Evolutionary conservation across 1,139 yeast species (phyloP), one percentile per base, ranked within the genome.

Genomic region (Diutina rugosa): DNA sequence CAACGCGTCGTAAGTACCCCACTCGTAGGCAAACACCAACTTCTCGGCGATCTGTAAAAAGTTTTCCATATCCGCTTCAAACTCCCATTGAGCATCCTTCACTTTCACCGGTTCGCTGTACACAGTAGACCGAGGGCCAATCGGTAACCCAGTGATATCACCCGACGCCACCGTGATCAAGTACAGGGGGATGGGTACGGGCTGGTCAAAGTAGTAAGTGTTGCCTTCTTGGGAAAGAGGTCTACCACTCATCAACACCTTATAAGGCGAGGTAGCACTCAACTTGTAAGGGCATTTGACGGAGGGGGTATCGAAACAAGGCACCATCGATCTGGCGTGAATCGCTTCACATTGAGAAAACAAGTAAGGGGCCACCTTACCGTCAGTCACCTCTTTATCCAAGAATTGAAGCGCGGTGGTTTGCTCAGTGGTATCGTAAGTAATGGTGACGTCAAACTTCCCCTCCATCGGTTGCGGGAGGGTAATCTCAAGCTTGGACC

Each of bases 151-250:
- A 21, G 62, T 64, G 32, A 72, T 60, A 56, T 71, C 67, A 1
- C 75, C 76, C 1, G 73, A 69, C 8, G 76, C 71, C 52, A 72
- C 65, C 6, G 75, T 70, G 4, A 72, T 72, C 55, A 72, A 63
- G 58, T 72, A 72, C 2, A 73, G 66, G 2, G 75, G 74, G 52
- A 72, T 70, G 32, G 75, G 75, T 9, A 72, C 65, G 6, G 73
- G 74, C 56, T 72, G 76, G 49, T 65, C 63, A 58, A 70, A 71
- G 16, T 49, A 41, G 57, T 70, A 71, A 6, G 58, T 58, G 21
- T 57, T 56, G 6, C 60, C 54, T 1, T 45, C 59, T 10, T 46
- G 21, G 16, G 56, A 51, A 41, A 58, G 57, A 47, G 51, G 51
- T 14, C 51, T 26, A 21, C 51, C 51, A 47, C 51, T 47, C 51